Conservation (phyloP, 2,329 filamentous ascomycete genomes). For the Arachnomyces sp. region DNA sequence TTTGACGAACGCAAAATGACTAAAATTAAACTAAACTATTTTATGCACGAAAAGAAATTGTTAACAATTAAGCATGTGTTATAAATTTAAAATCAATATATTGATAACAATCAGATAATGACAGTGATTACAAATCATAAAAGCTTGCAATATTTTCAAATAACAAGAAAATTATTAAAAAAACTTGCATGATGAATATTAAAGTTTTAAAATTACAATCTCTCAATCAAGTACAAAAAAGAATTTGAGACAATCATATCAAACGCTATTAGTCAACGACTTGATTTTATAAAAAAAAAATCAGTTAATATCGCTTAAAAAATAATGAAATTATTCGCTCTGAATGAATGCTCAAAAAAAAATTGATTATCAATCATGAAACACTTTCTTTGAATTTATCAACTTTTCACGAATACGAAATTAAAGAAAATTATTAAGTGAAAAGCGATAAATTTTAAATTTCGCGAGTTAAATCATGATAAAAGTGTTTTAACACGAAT, state of each 20-base stretch:
- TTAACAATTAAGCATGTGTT: constrained; percentile 1
- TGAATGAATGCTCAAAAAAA: not conserved
- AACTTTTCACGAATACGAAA: no score
- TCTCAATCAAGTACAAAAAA: no score
- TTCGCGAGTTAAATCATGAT: no score
- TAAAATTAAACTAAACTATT: constrained; percentile 5
- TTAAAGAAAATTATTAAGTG: no score
- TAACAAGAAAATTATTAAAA: not conserved
- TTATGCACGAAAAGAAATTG: constrained; percentile 6
- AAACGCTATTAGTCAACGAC: no score
- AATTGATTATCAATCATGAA: no score
- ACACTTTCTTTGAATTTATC: no score
- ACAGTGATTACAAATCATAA: constrained; percentile 5
- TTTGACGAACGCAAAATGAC: constrained; percentile 2
- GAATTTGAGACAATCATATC: no score
- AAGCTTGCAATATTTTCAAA: no score
- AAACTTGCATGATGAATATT: not conserved
- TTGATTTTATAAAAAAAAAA: not conserved
- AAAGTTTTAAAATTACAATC: not conserved
- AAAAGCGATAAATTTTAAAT: no score
- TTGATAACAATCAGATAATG: constrained; percentile 2
- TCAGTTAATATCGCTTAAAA: not conserved
- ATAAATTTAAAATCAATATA: constrained; percentile 1
- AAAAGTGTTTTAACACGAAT: no score
- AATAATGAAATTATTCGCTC: not conserved